Conservation (phyloP, 805 yeast species). For the Suhomyces emberorum region DNA sequence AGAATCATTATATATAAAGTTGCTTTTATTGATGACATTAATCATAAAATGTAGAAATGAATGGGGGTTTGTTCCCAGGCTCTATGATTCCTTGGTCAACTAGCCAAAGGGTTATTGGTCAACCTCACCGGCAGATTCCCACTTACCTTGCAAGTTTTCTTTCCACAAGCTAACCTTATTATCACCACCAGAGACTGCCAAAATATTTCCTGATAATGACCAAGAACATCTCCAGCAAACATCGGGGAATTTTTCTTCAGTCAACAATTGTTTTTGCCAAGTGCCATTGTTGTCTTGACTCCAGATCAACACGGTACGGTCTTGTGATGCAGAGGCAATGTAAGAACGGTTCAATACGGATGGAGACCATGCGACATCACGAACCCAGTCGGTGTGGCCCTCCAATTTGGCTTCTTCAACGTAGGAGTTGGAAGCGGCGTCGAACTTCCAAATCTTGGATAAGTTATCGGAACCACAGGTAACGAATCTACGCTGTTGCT, state of each 20-base stretch:
- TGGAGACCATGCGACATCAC: slow-evolving; percentile 99
- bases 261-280: slow-evolving; percentile 81
- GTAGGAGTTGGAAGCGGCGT: slow-evolving; percentile 53
- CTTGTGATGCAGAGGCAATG: slow-evolving; percentile 96
- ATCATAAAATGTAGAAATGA: slow-evolving; percentile 6
- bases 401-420: slow-evolving; percentile 71
- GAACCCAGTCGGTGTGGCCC: slow-evolving; percentile 97
- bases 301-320: slow-evolving; percentile 93
- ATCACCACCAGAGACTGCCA: slow-evolving; percentile 96
- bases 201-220: slow-evolving; percentile 92
- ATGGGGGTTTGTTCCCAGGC: neutral
- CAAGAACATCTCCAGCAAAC: slow-evolving; percentile 98
- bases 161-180: slow-evolving; percentile 96
- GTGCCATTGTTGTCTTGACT: slow-evolving; percentile 67
- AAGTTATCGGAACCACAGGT: slow-evolving; percentile 95
- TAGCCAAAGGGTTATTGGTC: slow-evolving; percentile 51
- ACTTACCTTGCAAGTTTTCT: slow-evolving; percentile 85
- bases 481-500: slow-evolving; percentile 69
- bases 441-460: slow-evolving; percentile 85
- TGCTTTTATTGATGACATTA: slow-evolving; percentile 6
- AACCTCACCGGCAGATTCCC: slow-evolving; percentile 98
- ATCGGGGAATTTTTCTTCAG: slow-evolving; percentile 85
- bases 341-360: slow-evolving; percentile 80
- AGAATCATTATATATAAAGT: neutral
- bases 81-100: neutral